phyloP scores from a whole-genome alignment of 2,329 filamentous ascomycete species.

The Alternaria consortialis region DNA sequence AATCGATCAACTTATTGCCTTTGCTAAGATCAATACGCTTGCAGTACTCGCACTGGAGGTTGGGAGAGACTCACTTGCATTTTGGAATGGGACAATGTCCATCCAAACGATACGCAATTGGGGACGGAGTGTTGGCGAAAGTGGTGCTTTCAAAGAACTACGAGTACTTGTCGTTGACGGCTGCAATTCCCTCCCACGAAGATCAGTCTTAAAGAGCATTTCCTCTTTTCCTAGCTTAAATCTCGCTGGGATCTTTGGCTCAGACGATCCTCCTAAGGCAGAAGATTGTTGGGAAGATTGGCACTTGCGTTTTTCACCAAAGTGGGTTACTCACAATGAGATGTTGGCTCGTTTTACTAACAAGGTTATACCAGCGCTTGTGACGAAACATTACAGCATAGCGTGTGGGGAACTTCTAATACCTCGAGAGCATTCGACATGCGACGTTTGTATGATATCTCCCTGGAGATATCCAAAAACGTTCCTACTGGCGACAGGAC shows the following conservation, averaged over 20 bases:
- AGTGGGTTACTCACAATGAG: neutral
- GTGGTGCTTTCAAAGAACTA: conserved; percentile 27
- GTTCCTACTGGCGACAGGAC: neutral
- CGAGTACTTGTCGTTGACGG: conserved; percentile 24
- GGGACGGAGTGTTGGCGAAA: conserved; percentile 30
- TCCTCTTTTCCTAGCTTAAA: conserved; percentile 25
- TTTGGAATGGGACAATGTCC: neutral
- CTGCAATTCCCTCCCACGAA: conserved; percentile 12
- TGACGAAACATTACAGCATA: conserved; percentile 2
- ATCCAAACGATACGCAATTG: conserved; percentile 25
- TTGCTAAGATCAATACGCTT: conserved; percentile 29
- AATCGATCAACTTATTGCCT: conserved; percentile 22
- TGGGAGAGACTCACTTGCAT: neutral
- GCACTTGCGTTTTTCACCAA: neutral
- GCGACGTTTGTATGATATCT: conserved; percentile 21
- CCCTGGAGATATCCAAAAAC: neutral
- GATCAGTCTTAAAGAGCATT: conserved; percentile 14
- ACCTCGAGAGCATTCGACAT: conserved; percentile 21
- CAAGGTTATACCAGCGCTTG: neutral
- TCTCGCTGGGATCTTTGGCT: conserved; percentile 22
- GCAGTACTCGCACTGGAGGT: conserved; percentile 24
- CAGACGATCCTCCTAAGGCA: neutral
- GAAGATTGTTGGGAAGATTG: conserved; percentile 8
- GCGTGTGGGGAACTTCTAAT: conserved; percentile 12
- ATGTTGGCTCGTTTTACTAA: conserved; percentile 1